Percentiles rank a stretch among this genome's conserved stretches.
Evolutionary conservation across 176 grass and related monocot species (phyloP).

Genomic region (Hordeum marinum): DNA sequence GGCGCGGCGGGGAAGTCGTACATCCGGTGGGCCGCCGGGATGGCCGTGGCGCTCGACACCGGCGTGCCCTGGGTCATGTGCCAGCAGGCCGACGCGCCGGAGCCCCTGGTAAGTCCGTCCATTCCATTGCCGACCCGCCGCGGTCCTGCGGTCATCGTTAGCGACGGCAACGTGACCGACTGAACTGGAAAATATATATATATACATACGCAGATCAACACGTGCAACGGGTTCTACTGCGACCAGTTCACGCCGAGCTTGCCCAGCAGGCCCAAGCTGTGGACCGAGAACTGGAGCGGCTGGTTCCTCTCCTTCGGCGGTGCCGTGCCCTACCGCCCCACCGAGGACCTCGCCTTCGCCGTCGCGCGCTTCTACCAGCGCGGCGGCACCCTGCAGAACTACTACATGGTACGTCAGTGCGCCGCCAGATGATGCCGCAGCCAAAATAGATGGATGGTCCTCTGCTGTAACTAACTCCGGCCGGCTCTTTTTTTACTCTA

Average conservation of each 20-base stretch:
- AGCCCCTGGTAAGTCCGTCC: slow-evolving; percentile 45
- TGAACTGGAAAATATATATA: not conserved
- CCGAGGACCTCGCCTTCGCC: slow-evolving; percentile 86
- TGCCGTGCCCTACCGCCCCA: slow-evolving; percentile 76
- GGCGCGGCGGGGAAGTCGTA: slow-evolving; percentile 64
- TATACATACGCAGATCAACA: slow-evolving; percentile 73
- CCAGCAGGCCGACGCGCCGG: slow-evolving; percentile 85
- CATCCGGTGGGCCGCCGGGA: slow-evolving; percentile 85
- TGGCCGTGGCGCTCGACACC: slow-evolving; percentile 89
- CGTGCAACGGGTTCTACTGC: slow-evolving; percentile 98
- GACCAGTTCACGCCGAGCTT: slow-evolving; percentile 90
- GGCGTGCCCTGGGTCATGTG: slow-evolving; percentile 99
- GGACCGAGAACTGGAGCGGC: slow-evolving; percentile 95
- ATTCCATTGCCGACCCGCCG: no score
- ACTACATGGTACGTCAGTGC: slow-evolving; percentile 76
- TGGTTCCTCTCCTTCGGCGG: slow-evolving; percentile 97
- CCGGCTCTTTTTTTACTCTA: not conserved
- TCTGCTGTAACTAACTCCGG: not conserved
- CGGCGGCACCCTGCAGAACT: slow-evolving; percentile 97
- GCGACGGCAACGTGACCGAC: not conserved
- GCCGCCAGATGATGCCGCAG: not conserved
- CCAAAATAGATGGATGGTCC: no score
- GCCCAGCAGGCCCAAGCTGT: slow-evolving; percentile 74
- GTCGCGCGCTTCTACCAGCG: slow-evolving; percentile 95
- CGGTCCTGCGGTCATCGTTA: no score